phyloP scores from a whole-genome alignment of 148 eudicot species.

The Cornus kousa region DNA sequence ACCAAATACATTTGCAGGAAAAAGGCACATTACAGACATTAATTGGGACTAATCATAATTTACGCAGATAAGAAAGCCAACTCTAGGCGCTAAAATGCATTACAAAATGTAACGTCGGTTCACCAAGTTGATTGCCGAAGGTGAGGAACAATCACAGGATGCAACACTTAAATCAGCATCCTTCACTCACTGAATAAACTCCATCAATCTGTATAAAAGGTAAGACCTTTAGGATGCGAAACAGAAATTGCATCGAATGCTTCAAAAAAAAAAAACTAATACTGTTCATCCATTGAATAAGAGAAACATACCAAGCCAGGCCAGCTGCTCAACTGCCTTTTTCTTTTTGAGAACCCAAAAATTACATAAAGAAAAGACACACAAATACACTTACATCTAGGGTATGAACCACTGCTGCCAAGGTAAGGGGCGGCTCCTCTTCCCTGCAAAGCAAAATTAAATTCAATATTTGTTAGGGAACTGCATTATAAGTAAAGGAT shows the following conservation, averaged over 20 bases:
- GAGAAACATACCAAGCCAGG: too few relatives aligned
- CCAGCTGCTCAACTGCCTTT: too few relatives aligned
- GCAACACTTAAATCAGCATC: not conserved
- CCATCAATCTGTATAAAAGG: not conserved
- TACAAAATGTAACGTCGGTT: not conserved
- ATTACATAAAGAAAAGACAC: not conserved
- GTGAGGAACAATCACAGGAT: too few relatives aligned
- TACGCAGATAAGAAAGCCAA: not conserved
- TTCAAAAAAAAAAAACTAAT: not conserved
- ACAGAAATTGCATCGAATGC: not conserved
- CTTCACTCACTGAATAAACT: not conserved
- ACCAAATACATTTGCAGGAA: not conserved
- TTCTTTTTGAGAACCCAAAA: too few relatives aligned
- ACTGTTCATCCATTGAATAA: not conserved
- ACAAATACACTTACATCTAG: constrained; percentile 11
- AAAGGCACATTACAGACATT: not conserved
- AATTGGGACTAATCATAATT: not conserved
- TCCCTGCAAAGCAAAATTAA: constrained; percentile 10
- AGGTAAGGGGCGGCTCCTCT: constrained; percentile 8
- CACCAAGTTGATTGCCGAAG: not conserved
- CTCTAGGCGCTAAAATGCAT: not conserved
- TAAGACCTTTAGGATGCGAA: not conserved
- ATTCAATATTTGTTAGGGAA: not conserved
- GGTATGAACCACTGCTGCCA: constrained; percentile 11
- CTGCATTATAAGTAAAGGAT: not conserved